Percentiles rank a stretch among this genome's conserved stretches.
These are phyloP conservation scores for Draba incana DNA, from an alignment of 345 rosid genomes.

Conservation along the genomic window DNA sequence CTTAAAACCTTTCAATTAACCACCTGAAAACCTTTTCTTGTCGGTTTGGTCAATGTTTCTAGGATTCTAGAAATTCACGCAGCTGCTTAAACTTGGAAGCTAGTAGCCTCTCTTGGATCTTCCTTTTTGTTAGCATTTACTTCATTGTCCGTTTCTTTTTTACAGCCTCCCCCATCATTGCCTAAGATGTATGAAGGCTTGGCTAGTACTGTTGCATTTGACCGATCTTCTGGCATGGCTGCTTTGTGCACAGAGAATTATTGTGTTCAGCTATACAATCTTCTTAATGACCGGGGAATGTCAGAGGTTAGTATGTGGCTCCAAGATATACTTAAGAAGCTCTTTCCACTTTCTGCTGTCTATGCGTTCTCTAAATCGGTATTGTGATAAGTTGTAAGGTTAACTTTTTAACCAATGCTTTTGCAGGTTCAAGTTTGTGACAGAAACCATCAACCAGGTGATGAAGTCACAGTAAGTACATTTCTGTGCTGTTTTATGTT, in stretches of 20 bases:
- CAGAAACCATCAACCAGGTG: constrained; percentile 96
- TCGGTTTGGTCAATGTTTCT: constrained; percentile 12
- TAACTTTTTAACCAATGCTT: constrained; percentile 5
- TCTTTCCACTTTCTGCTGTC: constrained; percentile 16
- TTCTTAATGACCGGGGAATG: constrained; percentile 74
- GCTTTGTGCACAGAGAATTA: constrained; percentile 82
- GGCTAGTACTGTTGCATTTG: constrained; percentile 64
- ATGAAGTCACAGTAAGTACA: constrained; percentile 74
- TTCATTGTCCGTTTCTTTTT: constrained; percentile 27
- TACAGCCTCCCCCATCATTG: constrained; percentile 75
- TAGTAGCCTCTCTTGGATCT: constrained; percentile 2
- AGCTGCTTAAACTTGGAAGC: constrained; percentile 1
- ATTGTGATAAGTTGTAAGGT: neutral
- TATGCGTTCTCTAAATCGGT: neutral
- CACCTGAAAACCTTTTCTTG: constrained; percentile 1
- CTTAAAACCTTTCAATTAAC: constrained; percentile 18
- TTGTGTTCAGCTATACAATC: constrained; percentile 82
- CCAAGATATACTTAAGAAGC: neutral
- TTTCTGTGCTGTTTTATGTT: constrained; percentile 1
- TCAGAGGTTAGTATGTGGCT: constrained; percentile 64
- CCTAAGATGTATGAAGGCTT: constrained; percentile 55
- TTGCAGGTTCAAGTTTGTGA: constrained; percentile 92
- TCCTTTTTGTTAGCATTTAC: constrained; percentile 24
- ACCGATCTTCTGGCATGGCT: constrained; percentile 65
- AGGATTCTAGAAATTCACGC: neutral